Evolutionary conservation across 768 basidiomycete species (phyloP).

Genomic region (Flagelloscypha sp.): DNA sequence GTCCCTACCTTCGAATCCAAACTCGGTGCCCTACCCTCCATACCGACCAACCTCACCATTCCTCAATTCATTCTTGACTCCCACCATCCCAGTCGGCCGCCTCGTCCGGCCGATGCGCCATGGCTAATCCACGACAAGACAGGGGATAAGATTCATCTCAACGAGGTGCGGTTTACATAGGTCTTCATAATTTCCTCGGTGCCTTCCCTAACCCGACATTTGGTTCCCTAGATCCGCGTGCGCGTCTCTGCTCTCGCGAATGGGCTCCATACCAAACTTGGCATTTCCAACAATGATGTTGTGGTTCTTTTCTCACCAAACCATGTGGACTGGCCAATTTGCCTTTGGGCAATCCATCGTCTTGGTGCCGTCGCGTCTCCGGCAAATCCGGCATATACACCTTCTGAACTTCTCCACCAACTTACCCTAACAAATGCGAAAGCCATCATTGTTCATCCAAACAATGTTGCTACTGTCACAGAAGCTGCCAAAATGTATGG

Average conservation of each 20-base stretch:
- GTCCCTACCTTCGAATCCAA: no score
- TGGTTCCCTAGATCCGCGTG: conserved; percentile 28
- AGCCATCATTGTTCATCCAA: conserved; percentile 40
- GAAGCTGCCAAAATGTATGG: conserved; percentile 30
- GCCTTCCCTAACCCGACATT: neutral
- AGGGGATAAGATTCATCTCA: conserved; percentile 28
- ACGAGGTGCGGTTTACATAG: conserved; percentile 25
- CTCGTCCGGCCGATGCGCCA: conserved; percentile 22
- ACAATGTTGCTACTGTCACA: conserved; percentile 32
- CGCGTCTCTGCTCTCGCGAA: conserved; percentile 43
- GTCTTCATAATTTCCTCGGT: conserved; percentile 5
- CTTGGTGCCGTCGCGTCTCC: conserved; percentile 27
- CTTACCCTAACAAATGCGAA: conserved; percentile 39
- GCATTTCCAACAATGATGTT: conserved; percentile 24
- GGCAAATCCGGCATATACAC: conserved; percentile 54
- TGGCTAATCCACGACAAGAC: conserved; percentile 47
- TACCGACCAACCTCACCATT: conserved; percentile 44
- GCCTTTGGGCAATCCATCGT: conserved; percentile 36
- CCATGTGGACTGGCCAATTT: conserved; percentile 31
- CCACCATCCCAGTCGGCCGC: conserved; percentile 33
- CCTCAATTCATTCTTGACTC: conserved; percentile 47
- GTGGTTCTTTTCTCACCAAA: neutral
- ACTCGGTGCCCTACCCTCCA: conserved; percentile 26
- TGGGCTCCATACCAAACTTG: conserved; percentile 31
- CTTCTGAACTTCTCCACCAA: conserved; percentile 49